Percentiles rank a stretch among this genome's conserved stretches.
These are phyloP conservation scores for Thalassia testudinum DNA, from an alignment of 116 monocot species.

Conservation along the genomic window DNA sequence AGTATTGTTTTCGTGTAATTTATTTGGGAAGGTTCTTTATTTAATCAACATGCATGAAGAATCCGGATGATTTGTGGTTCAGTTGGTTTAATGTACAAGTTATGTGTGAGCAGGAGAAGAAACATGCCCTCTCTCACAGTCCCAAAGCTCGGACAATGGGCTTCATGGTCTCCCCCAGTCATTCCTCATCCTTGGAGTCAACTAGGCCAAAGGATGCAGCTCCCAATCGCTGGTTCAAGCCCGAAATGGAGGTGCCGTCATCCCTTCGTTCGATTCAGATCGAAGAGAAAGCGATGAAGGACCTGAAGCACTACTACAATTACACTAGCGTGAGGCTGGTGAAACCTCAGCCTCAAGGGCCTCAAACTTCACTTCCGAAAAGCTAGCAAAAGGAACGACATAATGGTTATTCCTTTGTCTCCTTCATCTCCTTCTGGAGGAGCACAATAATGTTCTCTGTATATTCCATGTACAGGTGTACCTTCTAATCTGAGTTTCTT, in stretches of 20 bases:
- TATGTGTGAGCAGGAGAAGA: too few relatives aligned
- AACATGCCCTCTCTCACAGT: slow-evolving; percentile 49
- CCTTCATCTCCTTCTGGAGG: neutral
- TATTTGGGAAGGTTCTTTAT: too few relatives aligned
- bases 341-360: slow-evolving; percentile 26
- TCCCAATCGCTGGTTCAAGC: slow-evolving; percentile 93
- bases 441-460: neutral
- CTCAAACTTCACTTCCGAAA: too few relatives aligned
- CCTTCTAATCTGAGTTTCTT: slow-evolving; percentile 1
- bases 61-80: too few relatives aligned
- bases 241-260: slow-evolving; percentile 71
- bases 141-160: slow-evolving; percentile 66
- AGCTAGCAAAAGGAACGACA: neutral
- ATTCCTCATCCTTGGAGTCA: slow-evolving; percentile 28
- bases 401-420: neutral
- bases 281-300: slow-evolving; percentile 92
- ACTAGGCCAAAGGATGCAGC: slow-evolving; percentile 15
- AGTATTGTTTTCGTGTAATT: too few relatives aligned
- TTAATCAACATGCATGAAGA: too few relatives aligned
- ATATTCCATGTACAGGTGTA: slow-evolving; percentile 3
- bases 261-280: slow-evolving; percentile 93
- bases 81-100: too few relatives aligned
- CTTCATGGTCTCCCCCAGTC: slow-evolving; percentile 28
- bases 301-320: slow-evolving; percentile 85
- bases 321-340: slow-evolving; percentile 78